Evolutionary conservation across 192 early-diverging fungal genomes (phyloP), one percentile per base, ranked within the genome.

Genomic region (Podila verticillata): DNA sequence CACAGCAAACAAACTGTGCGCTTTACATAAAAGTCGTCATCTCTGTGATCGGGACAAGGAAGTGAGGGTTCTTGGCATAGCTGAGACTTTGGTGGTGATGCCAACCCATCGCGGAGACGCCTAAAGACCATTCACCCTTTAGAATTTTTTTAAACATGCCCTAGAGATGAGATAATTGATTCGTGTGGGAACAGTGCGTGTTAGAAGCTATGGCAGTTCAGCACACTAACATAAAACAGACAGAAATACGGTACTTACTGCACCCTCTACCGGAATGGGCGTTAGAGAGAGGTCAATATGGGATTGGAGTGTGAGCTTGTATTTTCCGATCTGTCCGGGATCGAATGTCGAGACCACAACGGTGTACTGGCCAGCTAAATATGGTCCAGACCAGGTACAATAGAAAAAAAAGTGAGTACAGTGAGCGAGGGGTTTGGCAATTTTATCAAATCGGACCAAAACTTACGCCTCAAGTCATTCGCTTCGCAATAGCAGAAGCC

Each of bases 291-390:
- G 87, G 10, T 82, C 74, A 17, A 72, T 54, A 57, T 85, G 87
- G 26, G 90, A 86, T 44, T 86, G 84, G 17, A 94, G 81, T 5
- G 90, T 89, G 20, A 96, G 79, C 59, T 87, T 85, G 75, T 91
- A 96, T 44, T 86, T 83, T 48, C 91, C 93, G 61, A 90, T 75
- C 68, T 90, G 80, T 2, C 86, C 87, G 2, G 94, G 88, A 70
- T 95, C 89, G 83, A 89, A 95, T 1, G 95, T 94, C 65, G 94
- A 96, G 2, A 85, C 89, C 8, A 96, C 86, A 0, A 95, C 75
- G 17, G 92, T 94, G 86, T 95, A 95, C 47, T 91, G 87, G n/a
- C 92, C 90, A 54, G 86, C 91, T 92, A 82, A 30, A 39, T n/a
- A 31, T 5, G 17, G 17, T 63, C 9, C 31, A 13, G 61, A 36